Conservation (phyloP, 2,329 filamentous ascomycete species). For the Sclerotinia subarctica region DNA sequence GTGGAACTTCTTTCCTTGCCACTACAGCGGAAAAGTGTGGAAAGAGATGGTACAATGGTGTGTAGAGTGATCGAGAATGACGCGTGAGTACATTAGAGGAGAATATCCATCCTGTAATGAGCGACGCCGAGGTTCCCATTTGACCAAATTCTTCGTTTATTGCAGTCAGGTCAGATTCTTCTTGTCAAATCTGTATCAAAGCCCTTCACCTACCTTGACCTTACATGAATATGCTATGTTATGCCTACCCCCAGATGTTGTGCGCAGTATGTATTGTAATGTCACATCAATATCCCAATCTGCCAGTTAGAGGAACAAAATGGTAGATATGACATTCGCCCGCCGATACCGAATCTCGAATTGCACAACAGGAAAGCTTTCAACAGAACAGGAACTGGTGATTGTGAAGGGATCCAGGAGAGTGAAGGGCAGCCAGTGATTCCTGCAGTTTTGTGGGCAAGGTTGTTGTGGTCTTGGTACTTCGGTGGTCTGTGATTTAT, state of each 20-base stretch:
- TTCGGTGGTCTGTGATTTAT: conserved; percentile 14
- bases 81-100: conserved; percentile 12
- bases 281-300: not conserved
- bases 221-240: conserved; percentile 9
- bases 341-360: not conserved
- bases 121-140: conserved; percentile 14
- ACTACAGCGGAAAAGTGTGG: conserved; percentile 3
- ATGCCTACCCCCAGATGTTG: conserved; percentile 12
- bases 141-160: conserved; percentile 1
- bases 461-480: conserved; percentile 9
- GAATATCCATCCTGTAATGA: conserved; percentile 16
- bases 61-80: conserved; percentile 17
- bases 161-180: not conserved
- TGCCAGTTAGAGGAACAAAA: not conserved
- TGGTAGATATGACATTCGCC: not conserved
- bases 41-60: not conserved
- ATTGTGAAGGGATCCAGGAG: not conserved
- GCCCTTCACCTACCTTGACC: not conserved
- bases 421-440: conserved; percentile 31
- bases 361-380: conserved; percentile 2
- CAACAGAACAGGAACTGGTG: not conserved
- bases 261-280: not conserved
- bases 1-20: not conserved
- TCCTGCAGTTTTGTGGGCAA: conserved; percentile 23
- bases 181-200: not conserved